Evolutionary conservation across 1,284 basidiomycete genomes (phyloP), one percentile per base, ranked within the genome.

Genomic region (Termitomyces sp.): DNA sequence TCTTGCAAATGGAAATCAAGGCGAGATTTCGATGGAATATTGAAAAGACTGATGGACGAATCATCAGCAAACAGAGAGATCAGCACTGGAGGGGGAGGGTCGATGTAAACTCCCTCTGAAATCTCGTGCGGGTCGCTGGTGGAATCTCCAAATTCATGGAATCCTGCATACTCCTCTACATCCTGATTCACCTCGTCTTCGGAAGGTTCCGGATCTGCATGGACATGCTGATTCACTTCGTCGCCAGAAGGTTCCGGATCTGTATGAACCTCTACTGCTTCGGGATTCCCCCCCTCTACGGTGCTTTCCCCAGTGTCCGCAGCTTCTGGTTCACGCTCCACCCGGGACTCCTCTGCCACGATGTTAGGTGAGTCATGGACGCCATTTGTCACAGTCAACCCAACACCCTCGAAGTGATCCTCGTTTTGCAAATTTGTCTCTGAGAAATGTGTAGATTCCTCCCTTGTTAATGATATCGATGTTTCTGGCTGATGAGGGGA

Each of bases 71-170:
- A 63, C 28, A 88, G 62, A 17, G 80, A 77, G 31, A 90, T 64
- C 43, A 87, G 70, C 44, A 90, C 83, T 21, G 83, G 73, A 15
- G 87, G 86, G 45, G 87, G 87, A n/a, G 84, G 84, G 56, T 89
- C 86, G 53, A 87, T 86, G 64, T 82, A 85, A 45, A 86, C 80
- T 28, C 79, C 86, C 59, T 86, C 86, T 9, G 82, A 83, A 47
- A 85, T 82, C 66, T 85, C 82, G 63, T 84, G 81, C 7, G 82
- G 82, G 67, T 86, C 80, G 31, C 64, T 64, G 19, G 60, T 52
- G 19, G 57, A 52, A 5, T 50, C 54, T 17, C 58, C 55, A 51
- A 46, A 46, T 21, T 62, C 62, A 48, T 50, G 51, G 39, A 45
- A 55, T 17, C 42, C 45, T 12, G 58, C 50, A 40, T 48, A 28